These are phyloP conservation scores for Ogataea paradorogensis DNA, from an alignment of 805 yeast species.

Conservation along the genomic window DNA sequence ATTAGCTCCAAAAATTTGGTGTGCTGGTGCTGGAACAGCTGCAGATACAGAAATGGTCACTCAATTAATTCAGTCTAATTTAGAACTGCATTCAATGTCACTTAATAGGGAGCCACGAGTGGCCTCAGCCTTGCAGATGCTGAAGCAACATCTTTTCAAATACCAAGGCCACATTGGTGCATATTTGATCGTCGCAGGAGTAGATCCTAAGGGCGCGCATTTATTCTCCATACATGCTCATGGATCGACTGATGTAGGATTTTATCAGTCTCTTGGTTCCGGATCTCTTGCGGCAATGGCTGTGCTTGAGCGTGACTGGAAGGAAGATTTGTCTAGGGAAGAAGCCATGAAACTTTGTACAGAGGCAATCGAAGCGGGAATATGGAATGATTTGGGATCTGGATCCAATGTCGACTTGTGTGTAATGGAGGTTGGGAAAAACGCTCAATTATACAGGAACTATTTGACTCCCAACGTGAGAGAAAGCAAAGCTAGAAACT, in stretches of 20 bases:
- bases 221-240: constrained; percentile 94
- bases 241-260: constrained; percentile 96
- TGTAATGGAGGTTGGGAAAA: constrained; percentile 92
- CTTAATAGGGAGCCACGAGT: constrained; percentile 89
- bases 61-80: constrained; percentile 83
- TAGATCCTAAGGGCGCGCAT: constrained; percentile 94
- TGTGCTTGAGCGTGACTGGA: constrained; percentile 87
- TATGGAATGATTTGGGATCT: constrained; percentile 98
- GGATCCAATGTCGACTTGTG: constrained; percentile 98
- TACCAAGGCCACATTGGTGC: constrained; percentile 98
- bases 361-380: constrained; percentile 95
- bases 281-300: constrained; percentile 99
- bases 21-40: constrained; percentile 99
- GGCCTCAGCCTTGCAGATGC: constrained; percentile 84
- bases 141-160: constrained; percentile 93
- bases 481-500: constrained; percentile 73
- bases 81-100: constrained; percentile 84
- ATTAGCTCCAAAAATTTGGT: constrained; percentile 89
- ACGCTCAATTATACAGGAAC: constrained; percentile 81
- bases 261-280: constrained; percentile 88
- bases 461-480: constrained; percentile 89
- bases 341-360: constrained; percentile 91
- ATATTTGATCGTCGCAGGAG: constrained; percentile 96
- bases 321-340: constrained; percentile 69
- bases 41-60: constrained; percentile 99